Percentiles rank a stretch among this genome's conserved stretches.
phyloP scores from a whole-genome alignment of 139 green algal species.

The Coelastrella sp. region DNA sequence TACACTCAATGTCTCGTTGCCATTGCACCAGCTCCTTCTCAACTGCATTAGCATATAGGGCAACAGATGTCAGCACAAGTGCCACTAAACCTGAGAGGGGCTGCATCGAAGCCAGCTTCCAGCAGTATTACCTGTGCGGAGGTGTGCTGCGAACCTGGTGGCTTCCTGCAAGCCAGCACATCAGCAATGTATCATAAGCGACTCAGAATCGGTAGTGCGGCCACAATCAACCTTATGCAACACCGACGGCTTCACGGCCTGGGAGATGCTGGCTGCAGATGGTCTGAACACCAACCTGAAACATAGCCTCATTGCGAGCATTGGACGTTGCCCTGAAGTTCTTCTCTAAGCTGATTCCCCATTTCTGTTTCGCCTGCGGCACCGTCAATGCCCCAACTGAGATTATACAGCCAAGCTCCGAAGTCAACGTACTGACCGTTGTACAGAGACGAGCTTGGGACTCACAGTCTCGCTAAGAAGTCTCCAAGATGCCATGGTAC shows the following conservation, averaged over 20 bases:
- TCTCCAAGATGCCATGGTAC: conserved; percentile 27
- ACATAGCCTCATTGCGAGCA: conserved; percentile 88
- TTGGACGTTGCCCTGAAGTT: conserved; percentile 75
- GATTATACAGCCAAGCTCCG: neutral
- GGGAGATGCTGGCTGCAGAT: neutral
- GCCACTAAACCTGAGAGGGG: no score
- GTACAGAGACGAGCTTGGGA: neutral
- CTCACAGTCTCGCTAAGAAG: conserved; percentile 37
- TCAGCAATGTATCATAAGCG: no score
- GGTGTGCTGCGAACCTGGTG: conserved; percentile 79
- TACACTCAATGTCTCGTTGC: conserved; percentile 79
- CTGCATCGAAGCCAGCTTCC: neutral
- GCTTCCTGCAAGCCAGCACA: conserved; percentile 65
- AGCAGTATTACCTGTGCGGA: conserved; percentile 54
- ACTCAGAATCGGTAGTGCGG: no score
- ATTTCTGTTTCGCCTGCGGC: conserved; percentile 69
- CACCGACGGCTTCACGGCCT: neutral
- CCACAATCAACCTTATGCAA: no score
- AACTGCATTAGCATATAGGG: conserved; percentile 45
- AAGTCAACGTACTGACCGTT: neutral
- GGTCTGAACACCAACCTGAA: conserved; percentile 58
- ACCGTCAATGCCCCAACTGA: neutral
- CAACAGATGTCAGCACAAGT: neutral
- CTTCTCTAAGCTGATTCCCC: conserved; percentile 63
- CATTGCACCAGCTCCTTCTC: conserved; percentile 86